Conservation (phyloP, 1,139 yeast genomes). For the Debaryomycetaceae sp. region DNA sequence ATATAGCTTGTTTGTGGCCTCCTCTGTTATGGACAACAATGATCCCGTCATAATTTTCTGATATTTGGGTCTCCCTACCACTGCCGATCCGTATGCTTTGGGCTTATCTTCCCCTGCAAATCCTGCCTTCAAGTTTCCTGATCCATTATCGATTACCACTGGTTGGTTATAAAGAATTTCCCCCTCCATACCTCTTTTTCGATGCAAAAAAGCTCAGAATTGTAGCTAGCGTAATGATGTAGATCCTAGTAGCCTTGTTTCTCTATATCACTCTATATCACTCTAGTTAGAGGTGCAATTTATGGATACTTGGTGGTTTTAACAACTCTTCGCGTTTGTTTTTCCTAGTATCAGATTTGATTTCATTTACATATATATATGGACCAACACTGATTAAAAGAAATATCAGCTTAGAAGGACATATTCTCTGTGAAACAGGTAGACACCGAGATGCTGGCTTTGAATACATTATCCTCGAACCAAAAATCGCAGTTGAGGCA, state of each 20-base stretch:
- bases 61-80: constrained; percentile 83
- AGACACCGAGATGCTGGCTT: constrained; percentile 25
- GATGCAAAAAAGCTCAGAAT: too few relatives aligned
- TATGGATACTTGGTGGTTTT: too few relatives aligned
- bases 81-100: constrained; percentile 45
- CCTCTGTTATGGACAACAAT: constrained; percentile 34
- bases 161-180: constrained; percentile 66
- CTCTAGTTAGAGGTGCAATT: too few relatives aligned
- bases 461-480: constrained; percentile 37
- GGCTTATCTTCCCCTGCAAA: constrained; percentile 93
- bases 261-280: too few relatives aligned
- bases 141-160: constrained; percentile 90
- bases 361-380: too few relatives aligned
- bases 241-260: too few relatives aligned
- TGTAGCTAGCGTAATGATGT: too few relatives aligned
- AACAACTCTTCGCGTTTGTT: background rate
- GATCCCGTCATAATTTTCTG: constrained; percentile 84
- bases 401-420: too few relatives aligned
- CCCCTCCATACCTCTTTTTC: constrained; percentile 7
- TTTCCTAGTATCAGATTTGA: background rate
- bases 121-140: constrained; percentile 84
- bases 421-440: too few relatives aligned
- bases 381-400: too few relatives aligned
- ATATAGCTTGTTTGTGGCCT: constrained; percentile 5
- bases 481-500: constrained; percentile 45